Conservation (phyloP, 1,139 yeast species). For the Yamadazyma spencermartinsiae region DNA sequence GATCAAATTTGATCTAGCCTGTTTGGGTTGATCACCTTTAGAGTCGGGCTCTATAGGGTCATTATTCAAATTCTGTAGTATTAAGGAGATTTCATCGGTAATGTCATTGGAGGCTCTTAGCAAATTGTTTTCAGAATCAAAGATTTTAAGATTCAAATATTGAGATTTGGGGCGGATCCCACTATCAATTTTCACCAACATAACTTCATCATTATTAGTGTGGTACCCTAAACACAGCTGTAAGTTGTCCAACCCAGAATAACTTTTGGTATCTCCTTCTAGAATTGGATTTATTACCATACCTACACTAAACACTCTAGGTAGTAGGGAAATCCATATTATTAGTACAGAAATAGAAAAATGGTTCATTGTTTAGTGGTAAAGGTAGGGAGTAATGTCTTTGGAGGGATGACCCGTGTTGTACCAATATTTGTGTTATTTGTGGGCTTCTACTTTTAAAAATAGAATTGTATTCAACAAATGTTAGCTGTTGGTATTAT, state of each 20-base stretch:
- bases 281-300: conserved; percentile 15
- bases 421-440: too few relatives aligned
- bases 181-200: conserved; percentile 31
- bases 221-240: conserved; percentile 40
- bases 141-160: conserved; percentile 33
- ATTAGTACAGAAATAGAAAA: background rate
- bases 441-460: too few relatives aligned
- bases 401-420: too few relatives aligned
- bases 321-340: background rate
- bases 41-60: conserved; percentile 13
- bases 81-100: conserved; percentile 28
- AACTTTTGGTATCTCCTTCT: conserved; percentile 22
- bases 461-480: too few relatives aligned
- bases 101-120: conserved; percentile 35
- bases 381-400: too few relatives aligned
- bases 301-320: conserved; percentile 13
- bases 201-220: conserved; percentile 39
- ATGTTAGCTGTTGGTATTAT: too few relatives aligned
- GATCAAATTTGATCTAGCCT: conserved; percentile 11
- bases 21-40: conserved; percentile 6
- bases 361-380: background rate
- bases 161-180: conserved; percentile 39
- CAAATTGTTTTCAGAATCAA: conserved; percentile 39
- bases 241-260: conserved; percentile 29
- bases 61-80: conserved; percentile 39